phyloP scores from a whole-genome alignment of 495 filamentous ascomycete genomes.

The Niebla homalea region DNA sequence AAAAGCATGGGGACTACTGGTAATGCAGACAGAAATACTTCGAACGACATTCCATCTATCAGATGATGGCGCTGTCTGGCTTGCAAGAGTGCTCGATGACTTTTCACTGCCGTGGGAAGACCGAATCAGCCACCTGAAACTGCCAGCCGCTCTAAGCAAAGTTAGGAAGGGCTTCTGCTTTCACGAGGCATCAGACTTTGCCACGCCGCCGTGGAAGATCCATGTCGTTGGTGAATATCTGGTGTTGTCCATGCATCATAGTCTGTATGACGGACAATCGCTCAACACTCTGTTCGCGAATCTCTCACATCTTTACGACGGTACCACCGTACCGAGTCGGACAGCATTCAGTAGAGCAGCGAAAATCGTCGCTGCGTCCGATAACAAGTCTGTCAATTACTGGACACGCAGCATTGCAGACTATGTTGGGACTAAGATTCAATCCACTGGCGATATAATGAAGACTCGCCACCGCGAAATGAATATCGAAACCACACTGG shows the following conservation, averaged over 20 bases:
- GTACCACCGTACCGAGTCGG: not conserved
- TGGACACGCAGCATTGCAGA: conserved; percentile 23
- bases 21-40: conserved; percentile 15
- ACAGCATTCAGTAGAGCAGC: conserved; percentile 12
- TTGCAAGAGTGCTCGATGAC: conserved; percentile 10
- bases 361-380: conserved; percentile 4
- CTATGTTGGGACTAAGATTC: not conserved
- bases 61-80: not conserved
- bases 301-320: not conserved
- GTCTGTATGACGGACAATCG: conserved; percentile 66
- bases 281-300: conserved; percentile 48
- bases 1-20: conserved; percentile 7
- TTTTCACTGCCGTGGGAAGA: conserved; percentile 1
- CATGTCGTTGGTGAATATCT: conserved; percentile 13
- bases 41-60: conserved; percentile 17
- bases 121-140: not conserved
- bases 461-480: conserved; percentile 7
- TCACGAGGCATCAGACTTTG: conserved; percentile 7
- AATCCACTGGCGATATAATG: not conserved
- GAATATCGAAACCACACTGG: not conserved
- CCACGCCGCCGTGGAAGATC: conserved; percentile 3
- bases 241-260: conserved; percentile 58
- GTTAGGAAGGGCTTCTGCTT: conserved; percentile 2
- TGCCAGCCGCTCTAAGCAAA: not conserved
- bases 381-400: conserved; percentile 22